These are phyloP conservation scores for Rhododendron kiyosumense DNA, from an alignment of 148 eudicot genomes.

Conservation along the genomic window DNA sequence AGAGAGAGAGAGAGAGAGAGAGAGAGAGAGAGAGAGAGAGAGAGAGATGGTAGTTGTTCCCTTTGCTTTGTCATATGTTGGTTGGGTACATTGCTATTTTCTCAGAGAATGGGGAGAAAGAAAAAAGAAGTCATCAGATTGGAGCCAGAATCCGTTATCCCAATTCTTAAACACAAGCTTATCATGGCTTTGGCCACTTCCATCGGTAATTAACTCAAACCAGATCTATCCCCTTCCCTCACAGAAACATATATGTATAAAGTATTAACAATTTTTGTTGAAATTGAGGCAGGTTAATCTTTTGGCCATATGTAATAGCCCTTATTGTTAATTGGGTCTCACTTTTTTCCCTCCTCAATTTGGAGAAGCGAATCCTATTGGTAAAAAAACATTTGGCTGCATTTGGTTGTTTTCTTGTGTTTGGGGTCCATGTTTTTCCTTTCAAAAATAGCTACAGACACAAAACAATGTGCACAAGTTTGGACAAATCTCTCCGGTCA, in stretches of 20 bases:
- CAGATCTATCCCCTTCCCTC: too few relatives aligned
- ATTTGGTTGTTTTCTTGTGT: not conserved
- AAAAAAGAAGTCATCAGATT: constrained; percentile 56
- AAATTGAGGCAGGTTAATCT: not conserved
- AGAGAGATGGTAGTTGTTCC: not conserved
- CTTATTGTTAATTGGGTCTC: not conserved
- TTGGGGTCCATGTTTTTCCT: not conserved
- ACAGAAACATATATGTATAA: not conserved
- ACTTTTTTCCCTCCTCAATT: not conserved
- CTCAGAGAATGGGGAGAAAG: constrained; percentile 15
- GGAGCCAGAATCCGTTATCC: constrained; percentile 78
- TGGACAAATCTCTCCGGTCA: too few relatives aligned
- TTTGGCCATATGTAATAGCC: not conserved
- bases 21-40: not conserved
- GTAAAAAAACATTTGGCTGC: not conserved
- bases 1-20: too few relatives aligned
- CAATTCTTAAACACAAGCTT: constrained; percentile 62
- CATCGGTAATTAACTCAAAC: constrained; percentile 34
- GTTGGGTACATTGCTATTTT: not conserved
- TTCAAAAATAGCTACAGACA: too few relatives aligned
- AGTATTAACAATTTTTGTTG: not conserved
- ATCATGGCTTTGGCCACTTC: constrained; percentile 64
- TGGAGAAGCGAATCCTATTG: not conserved
- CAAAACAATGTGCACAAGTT: too few relatives aligned
- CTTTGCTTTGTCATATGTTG: not conserved